Evolutionary conservation across 345 rosid genomes (phyloP).

Genomic region (Citrus trifoliata): DNA sequence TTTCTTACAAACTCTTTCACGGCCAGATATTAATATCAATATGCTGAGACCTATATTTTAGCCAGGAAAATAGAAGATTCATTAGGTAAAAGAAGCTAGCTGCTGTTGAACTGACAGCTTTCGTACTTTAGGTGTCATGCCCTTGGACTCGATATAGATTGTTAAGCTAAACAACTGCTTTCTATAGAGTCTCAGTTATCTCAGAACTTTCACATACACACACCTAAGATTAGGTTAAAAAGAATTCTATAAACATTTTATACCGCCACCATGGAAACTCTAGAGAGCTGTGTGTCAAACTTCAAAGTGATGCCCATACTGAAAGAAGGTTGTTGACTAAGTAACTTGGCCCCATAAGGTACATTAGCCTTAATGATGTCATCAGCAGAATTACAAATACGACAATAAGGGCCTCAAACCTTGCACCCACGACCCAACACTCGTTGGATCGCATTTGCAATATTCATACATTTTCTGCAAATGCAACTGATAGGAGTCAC

Average conservation of each 20-base stretch:
- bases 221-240: background rate
- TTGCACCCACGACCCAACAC: slow-evolving; percentile 49
- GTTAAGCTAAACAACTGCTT: background rate
- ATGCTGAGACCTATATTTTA: too few relatives aligned
- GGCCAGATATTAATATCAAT: background rate
- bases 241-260: background rate
- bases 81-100: background rate
- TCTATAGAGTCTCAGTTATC: background rate
- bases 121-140: background rate
- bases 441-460: slow-evolving; percentile 50
- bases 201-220: background rate
- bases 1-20: too few relatives aligned
- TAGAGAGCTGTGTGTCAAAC: slow-evolving; percentile 50
- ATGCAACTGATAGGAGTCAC: too few relatives aligned
- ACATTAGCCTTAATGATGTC: slow-evolving; percentile 5
- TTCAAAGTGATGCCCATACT: slow-evolving; percentile 77
- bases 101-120: background rate
- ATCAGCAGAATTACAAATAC: slow-evolving; percentile 54
- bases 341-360: slow-evolving; percentile 78
- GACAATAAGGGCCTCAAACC: slow-evolving; percentile 81
- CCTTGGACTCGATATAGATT: too few relatives aligned
- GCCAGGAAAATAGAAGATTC: background rate
- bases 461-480: background rate
- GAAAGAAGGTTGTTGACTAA: slow-evolving; percentile 80
- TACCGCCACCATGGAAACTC: slow-evolving; percentile 3